phyloP scores from a whole-genome alignment of 2,329 filamentous ascomycete species.

The Lasiodiplodia sp. region DNA sequence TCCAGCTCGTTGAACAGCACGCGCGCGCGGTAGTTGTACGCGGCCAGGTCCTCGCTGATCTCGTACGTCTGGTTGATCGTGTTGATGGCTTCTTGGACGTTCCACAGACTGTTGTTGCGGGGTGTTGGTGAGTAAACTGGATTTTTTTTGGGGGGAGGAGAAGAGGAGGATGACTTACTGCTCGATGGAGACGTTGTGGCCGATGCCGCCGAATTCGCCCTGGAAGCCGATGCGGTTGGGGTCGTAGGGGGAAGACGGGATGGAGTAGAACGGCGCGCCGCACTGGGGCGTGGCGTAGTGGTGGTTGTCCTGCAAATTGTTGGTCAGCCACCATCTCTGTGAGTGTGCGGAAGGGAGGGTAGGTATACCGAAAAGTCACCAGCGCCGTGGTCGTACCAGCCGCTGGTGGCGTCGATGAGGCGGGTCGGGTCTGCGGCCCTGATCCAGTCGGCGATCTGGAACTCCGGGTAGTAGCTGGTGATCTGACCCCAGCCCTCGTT shows the following conservation, averaged over 20 bases:
- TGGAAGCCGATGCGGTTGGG: conserved; percentile 69
- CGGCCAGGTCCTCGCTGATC: conserved; percentile 62
- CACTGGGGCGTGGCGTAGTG: conserved; percentile 76
- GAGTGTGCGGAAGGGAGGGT: neutral
- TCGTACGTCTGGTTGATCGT: conserved; percentile 73
- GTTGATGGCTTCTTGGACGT: conserved; percentile 64
- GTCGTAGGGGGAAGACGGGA: conserved; percentile 63
- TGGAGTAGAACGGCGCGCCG: conserved; percentile 72
- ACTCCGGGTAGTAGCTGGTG: conserved; percentile 61
- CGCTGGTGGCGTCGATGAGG: conserved; percentile 68
- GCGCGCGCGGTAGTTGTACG: conserved; percentile 72
- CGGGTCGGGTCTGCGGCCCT: conserved; percentile 67
- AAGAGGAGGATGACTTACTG: conserved; percentile 54
- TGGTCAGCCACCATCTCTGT: neutral
- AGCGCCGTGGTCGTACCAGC: conserved; percentile 73
- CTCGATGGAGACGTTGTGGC: conserved; percentile 68
- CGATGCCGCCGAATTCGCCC: conserved; percentile 75
- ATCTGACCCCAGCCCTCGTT: conserved; percentile 77
- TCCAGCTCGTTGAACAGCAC: conserved; percentile 56
- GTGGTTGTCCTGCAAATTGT: conserved; percentile 65
- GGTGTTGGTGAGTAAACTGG: conserved; percentile 11
- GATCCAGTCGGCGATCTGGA: conserved; percentile 62
- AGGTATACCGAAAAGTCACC: conserved; percentile 62
- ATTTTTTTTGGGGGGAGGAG: neutral
- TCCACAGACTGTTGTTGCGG: conserved; percentile 64